phyloP scores from a whole-genome alignment of 2,329 filamentous ascomycete species.

The Fusarium pseudocircinatum region DNA sequence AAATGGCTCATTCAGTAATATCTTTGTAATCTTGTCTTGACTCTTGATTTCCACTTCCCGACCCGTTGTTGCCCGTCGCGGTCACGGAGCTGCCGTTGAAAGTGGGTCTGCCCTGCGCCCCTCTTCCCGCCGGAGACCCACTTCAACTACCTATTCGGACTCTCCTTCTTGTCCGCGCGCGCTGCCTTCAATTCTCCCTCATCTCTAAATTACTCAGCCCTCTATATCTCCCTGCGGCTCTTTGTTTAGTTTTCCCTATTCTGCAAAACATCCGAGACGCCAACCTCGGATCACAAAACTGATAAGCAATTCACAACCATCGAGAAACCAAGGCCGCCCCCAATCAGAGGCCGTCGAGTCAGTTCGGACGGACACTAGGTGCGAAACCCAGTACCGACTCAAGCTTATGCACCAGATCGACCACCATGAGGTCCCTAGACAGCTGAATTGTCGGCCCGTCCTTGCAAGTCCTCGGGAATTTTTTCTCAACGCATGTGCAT shows the following conservation, averaged over 20 bases:
- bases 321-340: neutral
- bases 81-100: constrained; percentile 34
- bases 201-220: neutral
- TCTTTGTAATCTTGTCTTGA: neutral
- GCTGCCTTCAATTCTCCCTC: neutral
- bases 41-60: neutral
- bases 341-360: constrained; percentile 27
- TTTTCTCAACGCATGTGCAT: constrained; percentile 1
- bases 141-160: constrained; percentile 7
- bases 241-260: constrained; percentile 20
- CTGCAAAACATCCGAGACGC: constrained; percentile 10
- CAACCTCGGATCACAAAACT: neutral
- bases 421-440: constrained; percentile 12
- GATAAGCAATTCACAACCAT: neutral
- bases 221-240: constrained; percentile 1
- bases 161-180: constrained; percentile 3
- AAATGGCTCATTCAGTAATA: neutral
- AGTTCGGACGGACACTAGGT: constrained; percentile 11
- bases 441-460: constrained; percentile 36
- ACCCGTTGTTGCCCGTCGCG: constrained; percentile 33
- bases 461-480: constrained; percentile 12
- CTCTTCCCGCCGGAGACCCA: constrained; percentile 17
- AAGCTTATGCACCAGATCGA: constrained; percentile 28
- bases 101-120: constrained; percentile 22
- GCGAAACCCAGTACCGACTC: constrained; percentile 16